Evolutionary conservation across 352 stramenopile species (phyloP), one percentile per base, ranked within the genome.

Genomic region (Pythium myriotylum): DNA sequence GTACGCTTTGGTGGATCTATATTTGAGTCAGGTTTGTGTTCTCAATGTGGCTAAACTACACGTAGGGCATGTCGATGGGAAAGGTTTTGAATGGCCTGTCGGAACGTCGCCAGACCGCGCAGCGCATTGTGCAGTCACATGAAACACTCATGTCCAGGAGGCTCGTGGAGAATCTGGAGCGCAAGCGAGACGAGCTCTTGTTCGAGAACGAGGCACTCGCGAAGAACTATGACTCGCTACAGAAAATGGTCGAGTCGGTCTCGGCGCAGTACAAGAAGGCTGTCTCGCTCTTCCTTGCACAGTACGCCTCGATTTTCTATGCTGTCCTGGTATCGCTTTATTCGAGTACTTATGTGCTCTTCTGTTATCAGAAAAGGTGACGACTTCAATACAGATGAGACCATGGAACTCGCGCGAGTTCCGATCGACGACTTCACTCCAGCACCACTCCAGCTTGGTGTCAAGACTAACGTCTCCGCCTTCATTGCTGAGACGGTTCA

Each of bases 181-280:
- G 64, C 23, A 86, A 86, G 54, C 83, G 85, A 52, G 67, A 81
- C 0, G 81, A 88, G 40, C 53, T 92, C 20, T 45, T 89, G 16
- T 65, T 84, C 40, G 79, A 92, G 47, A 91, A 91, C 43, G 79
- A 88, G 37, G 64, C 68, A n/a, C 60, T 92, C 16, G 65, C 70
- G 9, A 84, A 69, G 19, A 83, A 66, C 22, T 90, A 88, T 40
- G 70, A 87, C 23, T 55, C 63, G 7, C 60, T 92, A 20, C 81
- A 91, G 37, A 70, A 76, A 2, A 72, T 84, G 16, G 61, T 92
- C 19, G 77, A 89, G 64, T 74, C 74, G n/a, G 58, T 92, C 6
- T 85, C 73, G 26, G 68, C 74, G 2, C 81, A 89, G 60, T 91
- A 91, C 70, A 87, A 87, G 59, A 90, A 89, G 32, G 70, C 81